phyloP scores from a whole-genome alignment of 257 asterid species.

The Ehretia macrophylla region DNA sequence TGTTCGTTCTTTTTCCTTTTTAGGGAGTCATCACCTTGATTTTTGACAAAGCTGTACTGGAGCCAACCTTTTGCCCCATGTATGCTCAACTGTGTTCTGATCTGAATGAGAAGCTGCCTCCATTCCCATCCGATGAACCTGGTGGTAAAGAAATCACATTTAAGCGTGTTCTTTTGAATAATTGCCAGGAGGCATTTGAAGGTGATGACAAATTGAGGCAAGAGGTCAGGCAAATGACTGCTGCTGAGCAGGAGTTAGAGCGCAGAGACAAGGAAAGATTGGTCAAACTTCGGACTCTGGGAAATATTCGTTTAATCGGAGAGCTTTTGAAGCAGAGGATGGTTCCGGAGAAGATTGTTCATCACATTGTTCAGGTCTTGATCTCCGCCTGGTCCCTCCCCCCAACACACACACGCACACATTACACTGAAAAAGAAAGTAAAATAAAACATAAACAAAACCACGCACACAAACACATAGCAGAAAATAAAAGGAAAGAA shows the following conservation, averaged over 20 bases:
- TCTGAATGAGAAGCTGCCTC: conserved; percentile 9
- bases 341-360: conserved; percentile 12
- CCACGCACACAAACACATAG: too few relatives aligned
- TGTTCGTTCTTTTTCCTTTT: neutral
- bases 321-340: conserved; percentile 14
- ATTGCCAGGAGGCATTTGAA: conserved; percentile 12
- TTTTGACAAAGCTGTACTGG: conserved; percentile 11
- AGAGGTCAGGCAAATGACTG: conserved; percentile 9
- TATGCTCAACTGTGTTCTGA: conserved; percentile 8
- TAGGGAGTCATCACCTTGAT: conserved; percentile 9
- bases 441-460: too few relatives aligned
- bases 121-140: conserved; percentile 13
- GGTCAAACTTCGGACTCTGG: conserved; percentile 7
- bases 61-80: conserved; percentile 13
- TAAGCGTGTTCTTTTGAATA: conserved; percentile 8
- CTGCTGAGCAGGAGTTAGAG: conserved; percentile 1
- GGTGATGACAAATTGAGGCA: conserved; percentile 11
- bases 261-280: conserved; percentile 8
- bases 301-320: conserved; percentile 11
- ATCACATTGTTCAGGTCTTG: conserved; percentile 11
- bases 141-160: conserved; percentile 12
- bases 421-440: too few relatives aligned
- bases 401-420: neutral
- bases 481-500: too few relatives aligned
- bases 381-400: neutral